Base-by-base conservation (phyloP, 768 basidiomycete species). In the Podaxis sp. region DNA sequence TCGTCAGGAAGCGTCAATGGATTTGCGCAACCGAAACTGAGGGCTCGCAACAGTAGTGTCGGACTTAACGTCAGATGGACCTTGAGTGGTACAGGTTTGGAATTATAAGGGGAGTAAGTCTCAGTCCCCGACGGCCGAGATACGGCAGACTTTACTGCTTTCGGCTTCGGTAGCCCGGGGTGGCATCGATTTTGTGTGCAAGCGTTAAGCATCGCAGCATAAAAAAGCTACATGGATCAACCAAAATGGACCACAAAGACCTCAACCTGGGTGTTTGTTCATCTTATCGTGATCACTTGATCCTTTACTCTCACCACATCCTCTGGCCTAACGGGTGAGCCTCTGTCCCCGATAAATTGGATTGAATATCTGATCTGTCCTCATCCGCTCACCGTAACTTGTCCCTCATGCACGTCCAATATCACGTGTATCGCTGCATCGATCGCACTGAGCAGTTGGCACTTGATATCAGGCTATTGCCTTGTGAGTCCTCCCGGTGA, bases 401-500 rank as follows among this genome's bases (percentile, higher is more conserved):
- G n/a, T 5, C 13, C 38, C n/a, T 35, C 56, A 28, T 21, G 11
- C 42, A 35, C 28, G 11, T 28, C 47, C 50, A 48, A 59, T 65
- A 64, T 66, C 68, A 69, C 68, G 57, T 67, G 68, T 57, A 66
- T 53, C 59, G 46, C 52, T 44, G 27, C n/a, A 32, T 21, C 21
- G 18, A 28, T 18, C 11, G 21, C 46, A 18, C 9, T 42, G 59
- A 47, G 16, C 27, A 21, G 37, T 27, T 62, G 32, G 50, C 66
- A 65, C 61, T 50, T 66, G 68, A 67, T 69, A 64, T 59, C 60
- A 57, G 40, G 32, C 52, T 59, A 28, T 50, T 57, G 40, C 48
- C 27, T 23, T 21, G 50, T 63, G 35, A 63, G 61, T 59, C 37
- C 27, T 38, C 32, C 57, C 48, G 57, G 60, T 55, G 23, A 32